Conservation (phyloP, 805 yeast genomes). For the Yarrowia porcina region DNA sequence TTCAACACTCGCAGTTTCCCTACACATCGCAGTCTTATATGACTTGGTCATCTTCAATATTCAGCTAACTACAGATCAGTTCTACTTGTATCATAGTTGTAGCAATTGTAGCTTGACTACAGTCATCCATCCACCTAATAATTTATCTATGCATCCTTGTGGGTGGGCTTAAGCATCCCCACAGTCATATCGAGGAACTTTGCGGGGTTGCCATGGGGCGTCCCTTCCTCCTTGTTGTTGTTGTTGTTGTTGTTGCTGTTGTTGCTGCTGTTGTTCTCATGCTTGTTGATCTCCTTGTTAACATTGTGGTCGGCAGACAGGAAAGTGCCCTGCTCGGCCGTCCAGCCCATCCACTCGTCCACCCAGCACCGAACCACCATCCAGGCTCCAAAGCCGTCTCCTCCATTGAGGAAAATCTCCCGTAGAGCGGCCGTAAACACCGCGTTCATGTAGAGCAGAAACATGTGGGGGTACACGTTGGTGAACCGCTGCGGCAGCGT, state of each 20-base stretch:
- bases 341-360: slow-evolving; percentile 67
- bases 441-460: slow-evolving; percentile 52
- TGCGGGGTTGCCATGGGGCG: slow-evolving; percentile 1
- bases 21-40: too few relatives aligned
- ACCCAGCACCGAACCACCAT: slow-evolving; percentile 74
- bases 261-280: too few relatives aligned
- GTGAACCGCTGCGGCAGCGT: slow-evolving; percentile 49
- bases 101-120: too few relatives aligned
- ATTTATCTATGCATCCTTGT: slow-evolving; percentile 25
- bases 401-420: slow-evolving; percentile 58
- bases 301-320: slow-evolving; percentile 28
- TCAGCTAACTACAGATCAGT: too few relatives aligned
- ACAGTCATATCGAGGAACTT: slow-evolving; percentile 19
- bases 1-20: too few relatives aligned
- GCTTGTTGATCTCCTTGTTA: slow-evolving; percentile 8
- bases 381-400: slow-evolving; percentile 66
- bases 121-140: not conserved
- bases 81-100: too few relatives aligned
- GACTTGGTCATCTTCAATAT: too few relatives aligned
- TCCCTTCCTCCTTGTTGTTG: not conserved
- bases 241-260: too few relatives aligned
- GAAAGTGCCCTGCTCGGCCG: slow-evolving; percentile 49
- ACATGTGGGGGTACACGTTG: slow-evolving; percentile 53
- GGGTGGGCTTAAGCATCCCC: slow-evolving; percentile 18
- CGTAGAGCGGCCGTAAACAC: slow-evolving; percentile 57